Evolutionary conservation across 352 stramenopile species (phyloP).

Genomic region (Globisporangium mamillatum): DNA sequence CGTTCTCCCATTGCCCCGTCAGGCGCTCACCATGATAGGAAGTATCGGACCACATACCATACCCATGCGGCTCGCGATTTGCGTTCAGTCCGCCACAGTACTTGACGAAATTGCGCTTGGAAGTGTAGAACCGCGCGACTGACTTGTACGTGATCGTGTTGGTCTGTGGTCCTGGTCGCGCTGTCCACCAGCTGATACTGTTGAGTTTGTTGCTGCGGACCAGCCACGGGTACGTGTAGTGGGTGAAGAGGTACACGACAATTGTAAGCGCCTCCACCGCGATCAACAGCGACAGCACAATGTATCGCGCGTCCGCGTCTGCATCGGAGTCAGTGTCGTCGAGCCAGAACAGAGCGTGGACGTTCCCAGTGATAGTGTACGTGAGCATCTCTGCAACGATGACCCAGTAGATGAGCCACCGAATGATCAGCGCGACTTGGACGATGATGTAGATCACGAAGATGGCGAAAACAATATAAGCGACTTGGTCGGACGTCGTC

Average conservation of each 20-base stretch:
- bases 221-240: constrained; percentile 65
- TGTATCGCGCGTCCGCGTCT: constrained; percentile 21
- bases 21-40: constrained; percentile 69
- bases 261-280: constrained; percentile 47
- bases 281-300: constrained; percentile 31
- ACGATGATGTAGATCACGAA: constrained; percentile 65
- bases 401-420: constrained; percentile 85
- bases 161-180: constrained; percentile 38
- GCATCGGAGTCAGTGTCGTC: constrained; percentile 32
- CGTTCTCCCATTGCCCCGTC: constrained; percentile 67
- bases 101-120: constrained; percentile 44
- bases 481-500: constrained; percentile 44
- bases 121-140: constrained; percentile 40
- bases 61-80: constrained; percentile 54
- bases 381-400: constrained; percentile 61
- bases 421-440: constrained; percentile 67
- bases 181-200: constrained; percentile 44
- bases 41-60: constrained; percentile 72
- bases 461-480: constrained; percentile 44
- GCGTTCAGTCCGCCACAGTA: constrained; percentile 69
- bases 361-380: constrained; percentile 42
- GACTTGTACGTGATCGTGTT: constrained; percentile 53
- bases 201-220: constrained; percentile 46
- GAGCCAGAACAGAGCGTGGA: constrained; percentile 53
- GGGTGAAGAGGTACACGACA: constrained; percentile 53